A percentile compares a stretch with the other conserved stretches of the same genome.
phyloP scores from a whole-genome alignment of 2,329 filamentous ascomycete species.

The Sphaceloma murrayae region DNA sequence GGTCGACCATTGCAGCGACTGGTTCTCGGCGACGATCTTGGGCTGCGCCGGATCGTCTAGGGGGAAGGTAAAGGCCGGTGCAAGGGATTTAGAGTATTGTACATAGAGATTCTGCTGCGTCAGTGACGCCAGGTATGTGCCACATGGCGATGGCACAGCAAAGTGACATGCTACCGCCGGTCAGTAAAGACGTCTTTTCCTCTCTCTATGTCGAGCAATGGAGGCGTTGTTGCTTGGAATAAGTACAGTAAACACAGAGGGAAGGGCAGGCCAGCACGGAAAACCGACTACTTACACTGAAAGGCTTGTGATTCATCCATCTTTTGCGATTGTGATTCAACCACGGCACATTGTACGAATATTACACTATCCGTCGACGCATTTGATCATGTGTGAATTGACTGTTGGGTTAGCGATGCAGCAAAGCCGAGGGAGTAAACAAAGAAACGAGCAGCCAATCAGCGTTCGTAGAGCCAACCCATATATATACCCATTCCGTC shows the following conservation, averaged over 20 bases:
- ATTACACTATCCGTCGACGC: too few relatives aligned
- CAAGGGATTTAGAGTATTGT: conserved; percentile 30
- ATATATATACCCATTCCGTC: too few relatives aligned
- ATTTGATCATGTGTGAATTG: too few relatives aligned
- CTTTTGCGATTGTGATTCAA: neutral
- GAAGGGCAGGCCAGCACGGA: too few relatives aligned
- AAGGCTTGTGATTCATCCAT: conserved; percentile 13
- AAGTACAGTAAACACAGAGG: too few relatives aligned
- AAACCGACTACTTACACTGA: conserved; percentile 8
- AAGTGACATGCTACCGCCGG: conserved; percentile 20
- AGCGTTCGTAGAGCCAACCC: too few relatives aligned
- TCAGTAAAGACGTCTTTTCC: conserved; percentile 8
- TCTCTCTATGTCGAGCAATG: too few relatives aligned
- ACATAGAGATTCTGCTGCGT: conserved; percentile 32
- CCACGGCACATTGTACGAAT: too few relatives aligned
- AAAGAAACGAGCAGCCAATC: too few relatives aligned
- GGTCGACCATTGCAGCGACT: conserved; percentile 32
- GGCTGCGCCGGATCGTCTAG: conserved; percentile 25
- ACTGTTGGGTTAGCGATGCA: too few relatives aligned
- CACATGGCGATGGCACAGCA: conserved; percentile 33
- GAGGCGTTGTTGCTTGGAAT: too few relatives aligned
- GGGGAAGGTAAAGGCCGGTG: conserved; percentile 30
- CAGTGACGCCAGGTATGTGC: conserved; percentile 32
- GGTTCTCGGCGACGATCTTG: conserved; percentile 23
- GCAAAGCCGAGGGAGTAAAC: too few relatives aligned